A percentile compares a stretch with the other conserved stretches of the same genome.
Conservation (phyloP, 148 eudicot species). For the Vaccinium corymbosum region DNA sequence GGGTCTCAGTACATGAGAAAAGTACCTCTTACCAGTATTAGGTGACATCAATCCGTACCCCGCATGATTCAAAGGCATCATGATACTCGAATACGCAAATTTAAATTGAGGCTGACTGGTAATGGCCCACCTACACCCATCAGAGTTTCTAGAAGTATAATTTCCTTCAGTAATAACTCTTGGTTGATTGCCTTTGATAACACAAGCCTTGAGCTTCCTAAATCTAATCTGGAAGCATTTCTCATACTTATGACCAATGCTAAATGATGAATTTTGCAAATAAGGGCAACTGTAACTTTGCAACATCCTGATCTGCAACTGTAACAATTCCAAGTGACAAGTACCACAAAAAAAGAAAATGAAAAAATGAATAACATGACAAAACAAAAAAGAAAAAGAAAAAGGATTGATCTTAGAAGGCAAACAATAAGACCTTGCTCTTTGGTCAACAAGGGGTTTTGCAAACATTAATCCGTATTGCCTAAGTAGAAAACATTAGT, state of each 20-base stretch:
- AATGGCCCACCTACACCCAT: constrained; percentile 30
- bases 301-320: constrained; percentile 44
- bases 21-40: constrained; percentile 37
- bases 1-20: constrained; percentile 40
- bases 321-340: constrained; percentile 15
- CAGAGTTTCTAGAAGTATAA: constrained; percentile 24
- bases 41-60: constrained; percentile 26
- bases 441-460: not conserved
- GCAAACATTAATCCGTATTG: not conserved
- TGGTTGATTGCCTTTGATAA: constrained; percentile 25
- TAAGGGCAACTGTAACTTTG: constrained; percentile 22
- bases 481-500: not conserved
- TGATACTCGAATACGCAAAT: constrained; percentile 28
- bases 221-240: constrained; percentile 35
- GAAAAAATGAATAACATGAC: not conserved
- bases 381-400: not conserved
- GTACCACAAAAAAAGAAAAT: constrained; percentile 3
- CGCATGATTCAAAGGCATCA: constrained; percentile 21
- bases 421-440: not conserved
- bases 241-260: constrained; percentile 22
- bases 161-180: constrained; percentile 22
- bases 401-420: not conserved
- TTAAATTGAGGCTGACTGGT: constrained; percentile 23
- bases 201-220: constrained; percentile 32
- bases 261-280: constrained; percentile 25